Conservation (phyloP, 2,329 filamentous ascomycete genomes). For the Bipolaris sorokiniana region DNA sequence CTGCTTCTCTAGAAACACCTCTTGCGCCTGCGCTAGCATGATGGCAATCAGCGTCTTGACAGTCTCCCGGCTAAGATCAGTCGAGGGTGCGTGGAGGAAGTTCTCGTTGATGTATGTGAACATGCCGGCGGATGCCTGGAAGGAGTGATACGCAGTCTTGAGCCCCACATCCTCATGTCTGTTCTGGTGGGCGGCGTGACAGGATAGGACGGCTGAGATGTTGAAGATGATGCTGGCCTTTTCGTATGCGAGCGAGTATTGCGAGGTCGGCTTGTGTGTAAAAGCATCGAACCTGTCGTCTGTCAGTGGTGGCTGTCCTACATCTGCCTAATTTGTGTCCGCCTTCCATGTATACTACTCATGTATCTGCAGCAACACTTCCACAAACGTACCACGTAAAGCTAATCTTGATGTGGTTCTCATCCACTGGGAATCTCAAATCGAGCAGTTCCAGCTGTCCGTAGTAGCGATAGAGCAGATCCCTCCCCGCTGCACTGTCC, state of each 20-base stretch:
- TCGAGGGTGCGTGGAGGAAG: conserved; percentile 94
- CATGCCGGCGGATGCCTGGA: conserved; percentile 98
- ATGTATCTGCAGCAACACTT: background rate
- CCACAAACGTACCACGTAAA: conserved; percentile 81
- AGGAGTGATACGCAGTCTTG: conserved; percentile 97
- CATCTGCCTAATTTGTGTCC: background rate
- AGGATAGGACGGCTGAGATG: conserved; percentile 94
- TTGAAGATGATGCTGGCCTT: conserved; percentile 99
- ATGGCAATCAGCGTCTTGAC: conserved; percentile 93
- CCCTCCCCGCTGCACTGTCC: conserved; percentile 90
- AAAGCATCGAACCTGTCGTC: conserved; percentile 94
- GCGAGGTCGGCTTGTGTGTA: conserved; percentile 94
- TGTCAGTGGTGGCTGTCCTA: conserved; percentile 25
- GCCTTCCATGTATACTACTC: background rate
- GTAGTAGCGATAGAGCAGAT: conserved; percentile 96
- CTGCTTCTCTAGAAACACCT: conserved; percentile 97
- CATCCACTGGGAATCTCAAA: conserved; percentile 93
- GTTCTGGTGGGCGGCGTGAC: conserved; percentile 91
- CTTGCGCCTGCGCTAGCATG: conserved; percentile 94
- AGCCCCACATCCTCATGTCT: conserved; percentile 89
- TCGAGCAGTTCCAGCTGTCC: conserved; percentile 95
- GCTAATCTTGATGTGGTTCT: conserved; percentile 98
- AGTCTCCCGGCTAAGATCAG: conserved; percentile 93
- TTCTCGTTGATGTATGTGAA: conserved; percentile 99
- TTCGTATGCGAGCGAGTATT: conserved; percentile 96